Base-by-base conservation (phyloP, 2,329 filamentous ascomycete species). In the Waltergamsia citrina region DNA sequence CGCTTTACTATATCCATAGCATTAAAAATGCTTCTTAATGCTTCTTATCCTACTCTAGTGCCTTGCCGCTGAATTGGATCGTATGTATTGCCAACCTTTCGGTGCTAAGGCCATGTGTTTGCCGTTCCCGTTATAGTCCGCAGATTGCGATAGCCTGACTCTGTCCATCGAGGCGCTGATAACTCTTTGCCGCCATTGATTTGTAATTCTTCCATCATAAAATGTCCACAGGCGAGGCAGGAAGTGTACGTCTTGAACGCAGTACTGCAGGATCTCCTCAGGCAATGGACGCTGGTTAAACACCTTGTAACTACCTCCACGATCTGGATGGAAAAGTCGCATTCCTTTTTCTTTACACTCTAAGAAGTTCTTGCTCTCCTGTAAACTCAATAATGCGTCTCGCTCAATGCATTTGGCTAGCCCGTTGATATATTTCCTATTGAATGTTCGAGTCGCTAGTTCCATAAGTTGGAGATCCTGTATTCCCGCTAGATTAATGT, bases 391-490 rank as follows among this genome's bases (percentile, higher is more conserved):
- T 6, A 23, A 28, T 4, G 40, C 32, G 21, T 60, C 51, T 9
- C 8, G 36, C 22, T 53, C 44, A 14, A 63, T 57, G 33, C 50
- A 56, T 33, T 41, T 50, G 3, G 39, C 32, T 2, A 57, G 42
- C 1, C 52, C 50, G 24, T 12, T 38, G 23, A 57, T 14, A 17
- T 26, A 37, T 19, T 25, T 17, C 1, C 29, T 44, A 26, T 16
- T 4, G 12, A 15, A 32, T 6, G 11, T 17, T 2, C 50, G 45
- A 3, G 44, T 43, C 1, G 61, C 69, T 4, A 65, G 43, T 44
- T 78, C 70, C 61, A 78, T 68, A 1, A 78, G 54, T 44, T 79
- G 71, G 1, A 78, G 34, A 41, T 78, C 71, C 3, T 63, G 39
- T 8, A 76, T 45, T 0, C 67, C 63, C 0, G 41, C 38, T 0